Evolutionary conservation across 306 rosid genomes (phyloP).

Genomic region (Prunus campanulata): DNA sequence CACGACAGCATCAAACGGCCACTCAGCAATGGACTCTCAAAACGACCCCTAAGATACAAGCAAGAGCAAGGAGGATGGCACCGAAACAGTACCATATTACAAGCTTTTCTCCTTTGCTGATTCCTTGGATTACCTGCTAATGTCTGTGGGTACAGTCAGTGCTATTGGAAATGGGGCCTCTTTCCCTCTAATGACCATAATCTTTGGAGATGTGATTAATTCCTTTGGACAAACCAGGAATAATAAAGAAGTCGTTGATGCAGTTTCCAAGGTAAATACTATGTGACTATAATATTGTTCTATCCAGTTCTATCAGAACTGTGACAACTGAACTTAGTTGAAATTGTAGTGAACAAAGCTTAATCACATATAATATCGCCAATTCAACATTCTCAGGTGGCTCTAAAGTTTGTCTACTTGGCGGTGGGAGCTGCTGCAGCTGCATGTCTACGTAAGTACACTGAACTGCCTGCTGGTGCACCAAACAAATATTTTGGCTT

Average conservation of each 20-base stretch:
- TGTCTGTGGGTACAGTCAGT: conserved; percentile 59
- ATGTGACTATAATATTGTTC: neutral
- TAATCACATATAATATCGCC: neutral
- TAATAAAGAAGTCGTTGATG: conserved; percentile 34
- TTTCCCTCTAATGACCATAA: conserved; percentile 55
- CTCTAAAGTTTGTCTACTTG: conserved; percentile 62
- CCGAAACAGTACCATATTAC: conserved; percentile 52
- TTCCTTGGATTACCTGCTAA: conserved; percentile 50
- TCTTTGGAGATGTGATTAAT: conserved; percentile 56
- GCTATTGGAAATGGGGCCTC: conserved; percentile 60
- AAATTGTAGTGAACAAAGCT: neutral
- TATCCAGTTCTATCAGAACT: neutral
- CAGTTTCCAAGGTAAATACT: conserved; percentile 52
- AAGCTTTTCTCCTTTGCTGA: conserved; percentile 89
- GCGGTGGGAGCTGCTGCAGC: conserved; percentile 63
- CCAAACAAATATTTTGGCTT: conserved; percentile 1
- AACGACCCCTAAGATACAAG: conserved; percentile 28
- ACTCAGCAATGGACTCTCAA: conserved; percentile 15
- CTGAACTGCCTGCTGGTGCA: neutral
- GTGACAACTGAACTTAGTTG: neutral
- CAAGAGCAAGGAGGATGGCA: conserved; percentile 32
- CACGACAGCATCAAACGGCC: conserved; percentile 26
- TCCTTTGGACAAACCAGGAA: conserved; percentile 55
- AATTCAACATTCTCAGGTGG: conserved; percentile 39
- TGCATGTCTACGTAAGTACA: conserved; percentile 62